phyloP scores from a whole-genome alignment of 352 stramenopile genomes.

The Pythium utonaiense region DNA sequence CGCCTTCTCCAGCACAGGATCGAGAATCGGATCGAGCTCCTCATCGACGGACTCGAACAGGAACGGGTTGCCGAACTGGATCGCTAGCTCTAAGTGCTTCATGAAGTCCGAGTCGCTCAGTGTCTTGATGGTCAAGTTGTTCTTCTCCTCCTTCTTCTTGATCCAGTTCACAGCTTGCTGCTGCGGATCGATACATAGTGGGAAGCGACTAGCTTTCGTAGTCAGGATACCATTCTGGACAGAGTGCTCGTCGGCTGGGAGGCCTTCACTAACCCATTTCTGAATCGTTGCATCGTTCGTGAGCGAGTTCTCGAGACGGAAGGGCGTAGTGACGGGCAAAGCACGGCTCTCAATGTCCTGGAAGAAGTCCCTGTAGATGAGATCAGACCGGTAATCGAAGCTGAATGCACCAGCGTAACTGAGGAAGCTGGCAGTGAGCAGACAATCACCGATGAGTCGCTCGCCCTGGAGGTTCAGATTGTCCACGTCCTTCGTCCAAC shows the following conservation, averaged over 20 bases:
- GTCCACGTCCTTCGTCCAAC: constrained; percentile 92
- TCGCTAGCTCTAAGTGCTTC: constrained; percentile 93
- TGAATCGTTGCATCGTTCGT: constrained; percentile 93
- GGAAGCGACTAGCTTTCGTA: constrained; percentile 91
- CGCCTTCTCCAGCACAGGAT: constrained; percentile 93
- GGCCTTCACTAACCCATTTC: constrained; percentile 91
- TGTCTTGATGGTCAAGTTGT: constrained; percentile 92
- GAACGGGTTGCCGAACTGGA: constrained; percentile 95
- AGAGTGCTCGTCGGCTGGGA: constrained; percentile 93
- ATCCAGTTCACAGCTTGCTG: constrained; percentile 96
- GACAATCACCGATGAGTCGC: constrained; percentile 87
- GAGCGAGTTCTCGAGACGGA: constrained; percentile 88
- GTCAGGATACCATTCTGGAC: constrained; percentile 96
- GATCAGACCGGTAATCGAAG: constrained; percentile 85
- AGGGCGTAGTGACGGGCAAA: constrained; percentile 86
- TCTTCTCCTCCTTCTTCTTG: constrained; percentile 93
- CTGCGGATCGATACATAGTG: constrained; percentile 94
- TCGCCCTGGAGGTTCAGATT: constrained; percentile 79
- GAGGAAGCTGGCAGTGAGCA: constrained; percentile 89
- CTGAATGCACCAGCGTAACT: constrained; percentile 91
- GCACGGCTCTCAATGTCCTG: constrained; percentile 69
- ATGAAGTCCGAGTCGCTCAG: constrained; percentile 94
- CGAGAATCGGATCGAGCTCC: constrained; percentile 93
- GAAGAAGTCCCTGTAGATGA: constrained; percentile 89
- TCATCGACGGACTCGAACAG: constrained; percentile 95